phyloP scores from a whole-genome alignment of 2,329 filamentous ascomycete genomes.

The Verticillium zaregamsianum region DNA sequence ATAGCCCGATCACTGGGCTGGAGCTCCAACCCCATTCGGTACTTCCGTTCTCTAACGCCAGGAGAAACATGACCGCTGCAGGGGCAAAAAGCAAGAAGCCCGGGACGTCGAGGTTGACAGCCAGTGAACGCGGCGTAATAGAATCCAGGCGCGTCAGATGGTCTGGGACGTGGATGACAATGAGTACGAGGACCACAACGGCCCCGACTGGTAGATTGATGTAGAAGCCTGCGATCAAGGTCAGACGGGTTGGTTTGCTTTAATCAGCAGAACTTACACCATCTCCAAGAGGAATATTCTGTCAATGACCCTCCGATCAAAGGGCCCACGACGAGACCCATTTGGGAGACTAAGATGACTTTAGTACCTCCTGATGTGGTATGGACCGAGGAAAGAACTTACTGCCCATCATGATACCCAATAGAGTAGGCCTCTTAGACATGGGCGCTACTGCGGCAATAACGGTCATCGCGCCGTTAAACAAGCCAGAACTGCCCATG shows the following conservation, averaged over 20 bases:
- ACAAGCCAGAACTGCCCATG: constrained; percentile 39
- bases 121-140: neutral
- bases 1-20: constrained; percentile 32
- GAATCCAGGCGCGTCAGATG: constrained; percentile 13
- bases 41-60: constrained; percentile 41
- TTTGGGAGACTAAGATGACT: constrained; percentile 24
- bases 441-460: constrained; percentile 22
- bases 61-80: constrained; percentile 34
- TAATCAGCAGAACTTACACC: constrained; percentile 27
- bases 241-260: neutral
- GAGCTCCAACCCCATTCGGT: constrained; percentile 34
- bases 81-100: constrained; percentile 40
- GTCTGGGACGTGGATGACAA: constrained; percentile 31
- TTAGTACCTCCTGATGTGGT: neutral
- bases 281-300: constrained; percentile 33
- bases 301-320: constrained; percentile 39
- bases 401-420: neutral
- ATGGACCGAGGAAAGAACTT: neutral
- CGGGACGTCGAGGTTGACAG: constrained; percentile 30
- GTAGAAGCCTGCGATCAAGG: constrained; percentile 30
- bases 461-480: constrained; percentile 29
- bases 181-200: constrained; percentile 25
- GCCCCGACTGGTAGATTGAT: constrained; percentile 42
- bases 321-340: constrained; percentile 43
- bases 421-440: constrained; percentile 16